Evolutionary conservation across 108 stramenopile species (phyloP), one percentile per base, ranked within the genome.

Genomic region (Fistulifera solaris): DNA sequence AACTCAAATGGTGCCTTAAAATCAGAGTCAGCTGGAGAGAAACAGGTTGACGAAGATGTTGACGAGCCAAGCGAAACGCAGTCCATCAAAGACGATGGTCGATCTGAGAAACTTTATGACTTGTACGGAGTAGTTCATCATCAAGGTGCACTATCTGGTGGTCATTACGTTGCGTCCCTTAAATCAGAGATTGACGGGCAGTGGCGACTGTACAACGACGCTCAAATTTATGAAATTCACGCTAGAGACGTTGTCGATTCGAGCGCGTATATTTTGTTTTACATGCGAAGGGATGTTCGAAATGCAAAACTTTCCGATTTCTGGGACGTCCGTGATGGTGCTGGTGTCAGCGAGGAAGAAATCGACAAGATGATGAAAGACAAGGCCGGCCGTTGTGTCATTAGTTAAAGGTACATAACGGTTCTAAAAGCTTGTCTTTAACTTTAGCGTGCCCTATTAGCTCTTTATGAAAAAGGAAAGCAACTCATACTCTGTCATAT

Each of bases 141-240:
- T 50, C 87, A 87, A 71, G 92, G 92, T 15, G 92, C 87, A 1
- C 62, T 93, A 15, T 83, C 85, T 21, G 78, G 78, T 51, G 92
- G 92, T 4, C 92, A 93, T 49, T 93, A 93, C 64, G 92, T 89
- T 52, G 87, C 87, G 13, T 85, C 83, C 44, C 69, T 89, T 6
- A 89, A 85, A 62, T 86, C 86, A 8, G 87, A 93, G 43, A 42
- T 73, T 23, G 92, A 89, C 56, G 81, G 83, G 22, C 85, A 87
- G 58, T 93, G 92, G 92, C 85, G 85, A 25, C 70, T 89, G 23
- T 89, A 89, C 69, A 93, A 93, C 59, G 92, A 93, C 64, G 87
- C 85, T 27, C 79, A 86, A 48, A 77, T 93, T 16, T 85, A 75
- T 54, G 85, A 89, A 59, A 73, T 93, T 52, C 67, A 83, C 31